Conservation (phyloP, 495 filamentous ascomycete species). For the Pseudoneurospora amorphoporcata region DNA sequence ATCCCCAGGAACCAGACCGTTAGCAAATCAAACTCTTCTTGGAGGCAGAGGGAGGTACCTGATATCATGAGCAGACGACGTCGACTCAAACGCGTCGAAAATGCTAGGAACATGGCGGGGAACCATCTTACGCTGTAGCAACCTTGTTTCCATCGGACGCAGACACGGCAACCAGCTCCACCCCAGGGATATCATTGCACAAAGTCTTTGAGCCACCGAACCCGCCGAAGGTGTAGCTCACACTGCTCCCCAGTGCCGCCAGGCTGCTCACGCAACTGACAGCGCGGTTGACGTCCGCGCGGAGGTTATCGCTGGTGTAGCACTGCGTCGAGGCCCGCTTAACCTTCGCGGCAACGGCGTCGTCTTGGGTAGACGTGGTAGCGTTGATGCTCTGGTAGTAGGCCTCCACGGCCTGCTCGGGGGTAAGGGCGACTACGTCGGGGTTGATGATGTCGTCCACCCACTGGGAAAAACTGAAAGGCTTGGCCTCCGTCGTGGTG, state of each 20-base stretch:
- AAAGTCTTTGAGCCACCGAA: background rate
- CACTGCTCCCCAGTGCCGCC: background rate
- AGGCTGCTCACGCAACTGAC: background rate
- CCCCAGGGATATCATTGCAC: background rate
- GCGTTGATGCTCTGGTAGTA: background rate
- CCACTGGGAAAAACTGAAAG: background rate
- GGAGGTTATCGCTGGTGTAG: too few relatives aligned
- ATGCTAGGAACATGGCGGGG: background rate
- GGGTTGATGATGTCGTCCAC: background rate
- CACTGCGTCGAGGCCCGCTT: background rate
- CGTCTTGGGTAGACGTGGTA: background rate
- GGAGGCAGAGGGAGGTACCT: background rate
- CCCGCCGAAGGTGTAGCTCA: background rate
- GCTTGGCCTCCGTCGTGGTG: background rate
- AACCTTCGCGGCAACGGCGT: background rate
- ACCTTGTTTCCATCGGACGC: background rate
- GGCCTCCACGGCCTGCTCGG: background rate
- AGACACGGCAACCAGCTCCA: background rate
- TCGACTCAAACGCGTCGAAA: background rate
- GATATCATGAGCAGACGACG: background rate
- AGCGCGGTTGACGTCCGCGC: background rate
- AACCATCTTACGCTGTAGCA: background rate
- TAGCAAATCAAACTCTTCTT: background rate
- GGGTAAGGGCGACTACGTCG: background rate
- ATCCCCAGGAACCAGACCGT: background rate